Percentiles rank a stretch among this genome's conserved stretches.
These are phyloP conservation scores for Alternaria alternata DNA, from an alignment of 2,329 filamentous ascomycete species.

Conservation along the genomic window DNA sequence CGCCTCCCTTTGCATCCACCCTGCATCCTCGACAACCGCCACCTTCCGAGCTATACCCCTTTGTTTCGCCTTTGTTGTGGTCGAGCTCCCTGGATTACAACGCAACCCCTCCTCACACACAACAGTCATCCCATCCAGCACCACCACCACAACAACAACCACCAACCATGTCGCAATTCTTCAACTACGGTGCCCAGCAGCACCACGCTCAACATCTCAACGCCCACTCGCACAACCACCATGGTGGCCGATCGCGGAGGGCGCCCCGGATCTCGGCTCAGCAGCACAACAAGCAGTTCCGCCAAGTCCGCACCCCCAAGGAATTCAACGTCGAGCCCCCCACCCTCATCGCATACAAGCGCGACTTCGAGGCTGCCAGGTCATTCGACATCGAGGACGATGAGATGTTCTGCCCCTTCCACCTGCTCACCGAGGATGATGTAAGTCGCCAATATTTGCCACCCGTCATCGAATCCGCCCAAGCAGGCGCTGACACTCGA, in stretches of 20 bases:
- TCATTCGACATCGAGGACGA: constrained; percentile 97
- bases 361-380: constrained; percentile 86
- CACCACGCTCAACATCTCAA: constrained; percentile 57
- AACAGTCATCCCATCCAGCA: constrained; percentile 23
- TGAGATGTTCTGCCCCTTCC: constrained; percentile 88
- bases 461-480: constrained; percentile 34
- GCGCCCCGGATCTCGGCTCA: constrained; percentile 80
- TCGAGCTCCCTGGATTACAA: constrained; percentile 21
- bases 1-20: constrained; percentile 22
- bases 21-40: constrained; percentile 13
- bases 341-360: constrained; percentile 78
- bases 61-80: constrained; percentile 40
- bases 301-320: constrained; percentile 84
- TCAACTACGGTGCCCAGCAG: constrained; percentile 58
- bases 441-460: constrained; percentile 61
- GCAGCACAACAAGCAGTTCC: constrained; percentile 89
- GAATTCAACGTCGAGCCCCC: constrained; percentile 79
- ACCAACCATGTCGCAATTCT: constrained; percentile 57
- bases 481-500: constrained; percentile 43
- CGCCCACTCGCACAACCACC: constrained; percentile 75
- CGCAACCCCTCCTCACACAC: constrained; percentile 31
- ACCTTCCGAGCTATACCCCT: constrained; percentile 24
- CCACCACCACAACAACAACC: constrained; percentile 25
- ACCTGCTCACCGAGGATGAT: constrained; percentile 90
- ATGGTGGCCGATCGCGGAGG: constrained; percentile 84